These are phyloP conservation scores for Polytolypa hystricis DNA, from an alignment of 2,329 filamentous ascomycete species.

Conservation along the genomic window DNA sequence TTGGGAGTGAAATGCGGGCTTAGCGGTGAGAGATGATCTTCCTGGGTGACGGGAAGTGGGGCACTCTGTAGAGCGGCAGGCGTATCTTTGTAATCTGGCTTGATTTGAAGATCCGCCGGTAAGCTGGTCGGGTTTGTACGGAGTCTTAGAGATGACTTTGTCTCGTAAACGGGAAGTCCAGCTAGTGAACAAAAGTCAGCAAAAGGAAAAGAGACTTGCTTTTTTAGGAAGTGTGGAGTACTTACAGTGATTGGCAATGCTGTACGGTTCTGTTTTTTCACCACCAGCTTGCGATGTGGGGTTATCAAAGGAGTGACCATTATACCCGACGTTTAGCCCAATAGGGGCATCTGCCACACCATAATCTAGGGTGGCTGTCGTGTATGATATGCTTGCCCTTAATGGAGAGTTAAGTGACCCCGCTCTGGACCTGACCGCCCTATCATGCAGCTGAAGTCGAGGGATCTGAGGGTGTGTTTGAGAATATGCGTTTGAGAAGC, in stretches of 20 bases:
- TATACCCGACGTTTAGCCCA: constrained; percentile 4
- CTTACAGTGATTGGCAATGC: constrained; percentile 1
- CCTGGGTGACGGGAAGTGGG: constrained; percentile 23
- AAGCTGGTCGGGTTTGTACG: constrained; percentile 20
- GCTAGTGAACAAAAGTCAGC: no score
- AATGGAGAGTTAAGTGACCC: constrained; percentile 8
- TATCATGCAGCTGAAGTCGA: constrained; percentile 7
- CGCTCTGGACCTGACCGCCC: constrained; percentile 4
- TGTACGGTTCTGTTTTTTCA: background rate
- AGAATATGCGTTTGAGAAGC: constrained; percentile 9
- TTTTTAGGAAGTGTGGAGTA: background rate
- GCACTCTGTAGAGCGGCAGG: constrained; percentile 18
- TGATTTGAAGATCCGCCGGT: constrained; percentile 18
- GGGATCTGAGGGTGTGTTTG: constrained; percentile 6
- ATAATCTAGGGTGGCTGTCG: constrained; percentile 7
- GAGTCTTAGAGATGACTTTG: constrained; percentile 1
- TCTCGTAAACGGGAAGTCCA: no score
- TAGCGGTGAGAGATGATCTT: constrained; percentile 25
- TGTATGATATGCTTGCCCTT: constrained; percentile 7
- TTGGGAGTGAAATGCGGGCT: constrained; percentile 18
- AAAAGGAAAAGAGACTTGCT: no score
- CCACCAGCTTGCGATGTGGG: background rate
- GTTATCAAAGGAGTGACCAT: constrained; percentile 2
- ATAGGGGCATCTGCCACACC: constrained; percentile 4
- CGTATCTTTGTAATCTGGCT: constrained; percentile 16